Percentiles rank a stretch among this genome's conserved stretches.
Evolutionary conservation across 371 early-diverging fungal species (phyloP).

Genomic region (Paraphysoderma sedebokerense): DNA sequence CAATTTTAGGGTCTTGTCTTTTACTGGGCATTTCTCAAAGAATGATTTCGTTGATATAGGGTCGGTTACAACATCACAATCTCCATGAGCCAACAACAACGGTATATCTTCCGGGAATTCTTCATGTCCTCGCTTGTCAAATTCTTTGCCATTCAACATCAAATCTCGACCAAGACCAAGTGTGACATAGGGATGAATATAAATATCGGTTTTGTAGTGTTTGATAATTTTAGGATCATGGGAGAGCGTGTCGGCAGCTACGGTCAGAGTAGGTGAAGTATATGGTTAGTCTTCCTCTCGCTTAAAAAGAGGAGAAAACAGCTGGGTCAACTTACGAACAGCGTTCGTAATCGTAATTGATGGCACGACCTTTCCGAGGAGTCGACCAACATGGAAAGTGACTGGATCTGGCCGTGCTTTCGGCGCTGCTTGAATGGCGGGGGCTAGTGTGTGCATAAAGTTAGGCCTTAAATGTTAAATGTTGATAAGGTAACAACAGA

Average conservation of each 20-base stretch:
- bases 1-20: conserved; percentile 9
- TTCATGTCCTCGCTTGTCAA: neutral
- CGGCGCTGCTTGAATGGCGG: conserved; percentile 11
- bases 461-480: neutral
- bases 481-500: neutral
- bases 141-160: neutral
- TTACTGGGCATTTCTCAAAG: conserved; percentile 10
- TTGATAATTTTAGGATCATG: conserved; percentile 13
- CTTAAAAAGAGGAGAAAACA: conserved; percentile 10
- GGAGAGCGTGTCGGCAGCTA: conserved; percentile 10
- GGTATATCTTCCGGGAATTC: conserved; percentile 5
- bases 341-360: conserved; percentile 3
- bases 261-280: too few species aligned
- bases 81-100: conserved; percentile 15
- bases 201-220: conserved; percentile 2
- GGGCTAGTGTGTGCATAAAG: conserved; percentile 1
- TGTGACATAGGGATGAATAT: neutral
- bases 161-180: conserved; percentile 6
- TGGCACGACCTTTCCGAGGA: neutral
- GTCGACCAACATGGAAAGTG: neutral
- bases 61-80: conserved; percentile 14
- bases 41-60: conserved; percentile 9
- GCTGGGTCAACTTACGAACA: conserved; percentile 8
- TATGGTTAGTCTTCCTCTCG: too few species aligned
- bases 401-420: conserved; percentile 9